Evolutionary conservation across 129 eudicot genomes (phyloP).

Genomic region (Gnaphalium uliginosum): DNA sequence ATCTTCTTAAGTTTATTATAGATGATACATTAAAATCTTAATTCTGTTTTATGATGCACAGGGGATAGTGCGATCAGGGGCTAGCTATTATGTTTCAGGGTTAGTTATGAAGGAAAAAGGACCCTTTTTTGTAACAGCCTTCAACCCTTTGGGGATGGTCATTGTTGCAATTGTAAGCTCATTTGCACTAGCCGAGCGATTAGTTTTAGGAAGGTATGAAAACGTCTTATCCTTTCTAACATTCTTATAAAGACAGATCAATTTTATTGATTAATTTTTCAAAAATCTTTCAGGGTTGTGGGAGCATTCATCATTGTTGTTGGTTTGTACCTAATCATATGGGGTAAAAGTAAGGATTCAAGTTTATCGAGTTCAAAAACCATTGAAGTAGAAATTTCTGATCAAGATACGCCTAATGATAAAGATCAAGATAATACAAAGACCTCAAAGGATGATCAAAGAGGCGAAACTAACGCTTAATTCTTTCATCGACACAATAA

Average conservation of each 20-base stretch:
- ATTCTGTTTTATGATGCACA: conserved; percentile 22
- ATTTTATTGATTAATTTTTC: neutral
- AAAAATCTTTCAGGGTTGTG: conserved; percentile 32
- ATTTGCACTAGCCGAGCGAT: conserved; percentile 46
- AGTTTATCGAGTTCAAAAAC: conserved; percentile 32
- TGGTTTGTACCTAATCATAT: conserved; percentile 54
- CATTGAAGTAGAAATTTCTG: conserved; percentile 15
- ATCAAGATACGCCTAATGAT: conserved; percentile 19
- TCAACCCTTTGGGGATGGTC: conserved; percentile 65
- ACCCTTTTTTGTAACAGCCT: conserved; percentile 64
- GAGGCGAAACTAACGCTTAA: conserved; percentile 32
- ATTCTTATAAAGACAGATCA: neutral
- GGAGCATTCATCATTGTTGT: conserved; percentile 50
- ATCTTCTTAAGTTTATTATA: neutral
- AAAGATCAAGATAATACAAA: conserved; percentile 16
- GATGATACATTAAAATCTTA: neutral
- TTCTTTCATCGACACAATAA: conserved; percentile 26
- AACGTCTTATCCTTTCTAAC: neutral
- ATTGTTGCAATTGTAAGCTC: conserved; percentile 63
- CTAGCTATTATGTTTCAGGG: conserved; percentile 57
- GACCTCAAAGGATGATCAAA: conserved; percentile 21
- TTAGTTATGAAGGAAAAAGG: conserved; percentile 58
- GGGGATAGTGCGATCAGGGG: conserved; percentile 65
- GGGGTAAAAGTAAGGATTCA: conserved; percentile 60
- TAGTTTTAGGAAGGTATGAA: conserved; percentile 59